Base-by-base conservation (phyloP, 2,329 filamentous ascomycete genomes). In the Fusarium decemcellulare region DNA sequence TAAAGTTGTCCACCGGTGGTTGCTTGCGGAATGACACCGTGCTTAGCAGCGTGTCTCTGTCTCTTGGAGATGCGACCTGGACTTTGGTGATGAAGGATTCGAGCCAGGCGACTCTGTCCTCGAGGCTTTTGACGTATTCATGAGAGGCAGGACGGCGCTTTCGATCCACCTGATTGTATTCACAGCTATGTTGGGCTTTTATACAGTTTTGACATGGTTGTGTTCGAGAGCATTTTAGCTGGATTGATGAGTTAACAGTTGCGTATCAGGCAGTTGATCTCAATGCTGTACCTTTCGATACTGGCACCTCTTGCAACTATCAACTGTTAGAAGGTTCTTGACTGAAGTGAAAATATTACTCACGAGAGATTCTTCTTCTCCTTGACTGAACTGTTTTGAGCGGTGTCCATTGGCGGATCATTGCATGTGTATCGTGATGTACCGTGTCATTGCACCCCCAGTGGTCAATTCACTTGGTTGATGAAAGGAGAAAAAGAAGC, bases 81-180 rank as follows among this genome's bases (percentile, higher is more conserved):
- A 67, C 51, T 2, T 56, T 46, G 9, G 52, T 51, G 44, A 68
- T 59, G 43, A 68, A 57, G 14, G 48, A 52, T 37, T 74, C 72
- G 1, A 74, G 53, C 40, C 68, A 67, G 2, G 72, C 67, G 3
- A 74, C 43, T 9, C 65, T 60, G 6, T 69, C 63, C n/a, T 74
- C 70, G 2, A 74, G 68, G 12, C 52, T 65, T 6, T 67, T 67
- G 36, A 72, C 70, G 46, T 74, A 73, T n/a, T 69, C 71, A 29
- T 59, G 69, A 1, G 70, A 68, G 12, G 57, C 65, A 3, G 65
- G 65, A 1, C 65, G 61, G 14, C 65, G 43, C 32, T 67, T 65
- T 8, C 58, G 53, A 29, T 67, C 65, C 2, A 62, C 30, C 7
- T 58, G 27, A 11, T 46, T 53, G 32, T 68, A 68, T 32, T 68